Evolutionary conservation across 257 asterid species (phyloP).

Genomic region (Solanum clarkiae): DNA sequence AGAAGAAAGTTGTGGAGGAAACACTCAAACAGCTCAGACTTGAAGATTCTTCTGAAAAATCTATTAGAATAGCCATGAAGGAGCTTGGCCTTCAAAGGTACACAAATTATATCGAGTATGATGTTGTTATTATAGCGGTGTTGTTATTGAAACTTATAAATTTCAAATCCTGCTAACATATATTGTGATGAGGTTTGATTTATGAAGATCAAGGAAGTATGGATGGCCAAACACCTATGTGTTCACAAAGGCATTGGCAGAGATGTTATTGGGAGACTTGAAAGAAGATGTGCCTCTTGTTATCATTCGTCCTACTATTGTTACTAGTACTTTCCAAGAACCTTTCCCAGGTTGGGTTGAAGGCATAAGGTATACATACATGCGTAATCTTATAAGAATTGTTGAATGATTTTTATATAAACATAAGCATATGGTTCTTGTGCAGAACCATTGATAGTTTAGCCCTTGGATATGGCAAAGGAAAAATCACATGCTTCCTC

Average conservation of each 20-base stretch:
- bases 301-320: constrained; percentile 61
- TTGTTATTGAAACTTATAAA: neutral
- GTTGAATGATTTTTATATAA: neutral
- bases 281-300: constrained; percentile 38
- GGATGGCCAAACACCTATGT: constrained; percentile 93
- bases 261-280: constrained; percentile 41
- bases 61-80: constrained; percentile 18
- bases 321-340: constrained; percentile 62
- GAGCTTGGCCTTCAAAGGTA: constrained; percentile 32
- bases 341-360: constrained; percentile 93
- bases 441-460: constrained; percentile 86
- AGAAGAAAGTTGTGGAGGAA: constrained; percentile 18
- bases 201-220: constrained; percentile 40
- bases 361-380: constrained; percentile 50
- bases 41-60: constrained; percentile 5
- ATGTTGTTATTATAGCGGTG: too few relatives aligned
- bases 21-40: constrained; percentile 10
- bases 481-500: constrained; percentile 50
- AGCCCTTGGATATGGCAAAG: constrained; percentile 72
- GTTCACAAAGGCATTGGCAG: constrained; percentile 82
- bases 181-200: neutral
- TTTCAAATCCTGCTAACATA: neutral
- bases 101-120: too few relatives aligned
- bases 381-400: neutral
- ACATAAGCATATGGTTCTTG: neutral